Conservation (phyloP, 148 eudicot species). For the Vaccinium corymbosum region DNA sequence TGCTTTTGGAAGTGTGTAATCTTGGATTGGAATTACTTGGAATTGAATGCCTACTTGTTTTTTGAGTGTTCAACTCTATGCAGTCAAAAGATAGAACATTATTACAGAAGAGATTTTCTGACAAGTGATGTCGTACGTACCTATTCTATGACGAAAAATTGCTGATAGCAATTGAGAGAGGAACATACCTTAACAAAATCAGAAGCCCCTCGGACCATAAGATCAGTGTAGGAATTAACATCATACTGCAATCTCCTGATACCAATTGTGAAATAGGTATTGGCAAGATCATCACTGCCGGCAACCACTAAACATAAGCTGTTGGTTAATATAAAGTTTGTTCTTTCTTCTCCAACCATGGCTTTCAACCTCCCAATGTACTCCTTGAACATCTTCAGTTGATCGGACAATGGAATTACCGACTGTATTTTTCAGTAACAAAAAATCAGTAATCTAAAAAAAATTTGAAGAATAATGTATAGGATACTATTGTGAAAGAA, state of each 20-base stretch:
- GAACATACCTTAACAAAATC: constrained; percentile 6
- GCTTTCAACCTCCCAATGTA: constrained; percentile 22
- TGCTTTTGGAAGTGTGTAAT: no score
- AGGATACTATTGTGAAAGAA: neutral
- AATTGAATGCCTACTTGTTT: no score
- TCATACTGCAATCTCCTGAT: constrained; percentile 20
- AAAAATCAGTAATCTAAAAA: neutral
- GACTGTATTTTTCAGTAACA: neutral
- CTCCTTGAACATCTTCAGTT: constrained; percentile 30
- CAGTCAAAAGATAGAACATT: no score
- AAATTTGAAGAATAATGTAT: neutral
- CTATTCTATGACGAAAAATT: no score
- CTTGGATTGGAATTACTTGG: no score
- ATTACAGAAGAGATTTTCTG: no score
- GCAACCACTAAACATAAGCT: constrained; percentile 21
- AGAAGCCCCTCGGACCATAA: neutral
- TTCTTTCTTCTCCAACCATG: constrained; percentile 27
- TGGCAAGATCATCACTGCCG: constrained; percentile 37
- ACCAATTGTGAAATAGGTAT: constrained; percentile 33
- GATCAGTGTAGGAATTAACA: constrained; percentile 25
- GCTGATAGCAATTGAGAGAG: neutral
- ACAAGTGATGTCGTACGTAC: no score
- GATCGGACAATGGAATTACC: constrained; percentile 24
- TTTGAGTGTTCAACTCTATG: no score
- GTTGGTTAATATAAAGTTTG: constrained; percentile 20